Conservation (phyloP, 768 basidiomycete genomes). For the Xerocomellus chrysenteron region DNA sequence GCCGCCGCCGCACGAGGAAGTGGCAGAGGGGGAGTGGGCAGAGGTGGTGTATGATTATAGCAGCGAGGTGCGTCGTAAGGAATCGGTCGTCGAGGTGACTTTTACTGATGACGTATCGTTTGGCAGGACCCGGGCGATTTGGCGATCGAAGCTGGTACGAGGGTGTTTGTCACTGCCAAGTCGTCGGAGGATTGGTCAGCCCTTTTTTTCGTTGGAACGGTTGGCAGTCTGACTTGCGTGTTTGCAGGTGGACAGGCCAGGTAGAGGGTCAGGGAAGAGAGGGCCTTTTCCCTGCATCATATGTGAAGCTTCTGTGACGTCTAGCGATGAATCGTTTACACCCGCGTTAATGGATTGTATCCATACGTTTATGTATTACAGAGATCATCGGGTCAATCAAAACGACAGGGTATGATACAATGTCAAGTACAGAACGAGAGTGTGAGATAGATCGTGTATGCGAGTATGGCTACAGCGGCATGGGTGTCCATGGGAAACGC, state of each 20-base stretch:
- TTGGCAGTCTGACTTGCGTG: constrained; percentile 1
- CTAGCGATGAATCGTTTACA: not conserved
- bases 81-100: too few relatives aligned
- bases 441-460: constrained; percentile 23
- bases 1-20: constrained; percentile 25
- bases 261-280: constrained; percentile 54
- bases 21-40: constrained; percentile 65
- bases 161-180: constrained; percentile 61
- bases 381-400: constrained; percentile 19
- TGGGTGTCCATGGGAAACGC: constrained; percentile 26
- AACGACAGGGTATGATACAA: constrained; percentile 30
- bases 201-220: not conserved
- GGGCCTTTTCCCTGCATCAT: constrained; percentile 67
- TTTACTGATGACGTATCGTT: not conserved
- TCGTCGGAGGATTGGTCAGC: constrained; percentile 77
- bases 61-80: constrained; percentile 46
- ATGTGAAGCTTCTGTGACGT: constrained; percentile 56
- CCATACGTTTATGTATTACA: constrained; percentile 7
- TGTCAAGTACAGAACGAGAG: constrained; percentile 34
- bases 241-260: constrained; percentile 65
- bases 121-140: constrained; percentile 69
- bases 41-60: constrained; percentile 75
- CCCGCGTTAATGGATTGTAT: not conserved
- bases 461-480: constrained; percentile 26
- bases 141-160: constrained; percentile 51